A percentile compares a stretch with the other conserved stretches of the same genome.
Conservation (phyloP, 2,329 filamentous ascomycete species). For the Ciborinia camelliae region DNA sequence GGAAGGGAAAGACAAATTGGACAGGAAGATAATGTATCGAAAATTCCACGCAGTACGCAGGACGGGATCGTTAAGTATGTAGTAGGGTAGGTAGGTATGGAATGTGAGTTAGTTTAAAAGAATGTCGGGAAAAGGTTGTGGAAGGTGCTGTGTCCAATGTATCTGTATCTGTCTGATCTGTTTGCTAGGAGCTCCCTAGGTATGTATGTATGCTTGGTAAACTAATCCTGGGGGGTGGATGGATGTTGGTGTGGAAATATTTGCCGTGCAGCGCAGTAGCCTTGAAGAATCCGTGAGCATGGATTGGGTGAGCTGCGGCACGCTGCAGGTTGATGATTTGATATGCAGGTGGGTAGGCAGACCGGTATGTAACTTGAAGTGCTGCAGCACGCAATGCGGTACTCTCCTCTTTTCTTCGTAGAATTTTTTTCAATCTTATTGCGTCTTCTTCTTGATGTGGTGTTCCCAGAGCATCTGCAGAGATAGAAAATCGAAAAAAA, state of each 20-base stretch:
- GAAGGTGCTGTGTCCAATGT: constrained; percentile 9
- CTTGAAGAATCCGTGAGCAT: not conserved
- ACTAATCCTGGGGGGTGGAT: not conserved
- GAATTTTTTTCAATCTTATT: constrained; percentile 1
- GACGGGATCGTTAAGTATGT: constrained; percentile 4
- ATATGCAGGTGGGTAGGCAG: constrained; percentile 12
- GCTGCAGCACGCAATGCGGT: constrained; percentile 5
- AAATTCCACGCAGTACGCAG: constrained; percentile 14
- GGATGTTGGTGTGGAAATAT: not conserved
- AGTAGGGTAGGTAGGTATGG: not conserved
- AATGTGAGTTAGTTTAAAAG: not conserved
- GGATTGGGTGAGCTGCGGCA: constrained; percentile 13
- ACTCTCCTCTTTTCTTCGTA: not conserved
- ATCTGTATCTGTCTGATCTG: not conserved
- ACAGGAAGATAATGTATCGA: constrained; percentile 13
- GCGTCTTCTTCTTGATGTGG: too few species aligned
- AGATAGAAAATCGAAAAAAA: not conserved
- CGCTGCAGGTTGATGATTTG: constrained; percentile 10
- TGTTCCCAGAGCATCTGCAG: not conserved
- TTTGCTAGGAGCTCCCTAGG: constrained; percentile 7
- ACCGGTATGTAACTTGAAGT: too few species aligned
- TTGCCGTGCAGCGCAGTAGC: not conserved
- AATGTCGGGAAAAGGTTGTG: constrained; percentile 9
- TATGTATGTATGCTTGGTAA: too few species aligned
- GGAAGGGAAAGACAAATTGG: not conserved